Conservation (phyloP, 2,329 filamentous ascomycete species). For the Alternaria burnsii region DNA sequence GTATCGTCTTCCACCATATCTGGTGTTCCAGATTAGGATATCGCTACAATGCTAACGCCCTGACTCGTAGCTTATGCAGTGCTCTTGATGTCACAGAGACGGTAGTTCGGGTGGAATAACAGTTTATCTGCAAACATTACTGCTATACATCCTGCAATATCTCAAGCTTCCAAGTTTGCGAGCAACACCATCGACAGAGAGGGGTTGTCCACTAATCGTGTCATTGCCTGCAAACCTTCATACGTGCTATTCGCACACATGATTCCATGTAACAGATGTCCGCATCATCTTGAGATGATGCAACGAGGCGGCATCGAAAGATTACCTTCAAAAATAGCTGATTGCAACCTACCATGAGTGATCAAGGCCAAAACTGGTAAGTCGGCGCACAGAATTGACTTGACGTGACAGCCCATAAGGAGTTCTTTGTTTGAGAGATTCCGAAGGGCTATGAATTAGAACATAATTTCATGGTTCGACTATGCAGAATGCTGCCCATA, state of each 20-base stretch:
- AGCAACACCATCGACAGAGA: not conserved
- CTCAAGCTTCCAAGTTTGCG: not conserved
- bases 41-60: not conserved
- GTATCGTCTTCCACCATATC: not conserved
- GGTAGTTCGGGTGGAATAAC: not conserved
- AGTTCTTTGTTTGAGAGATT: not conserved
- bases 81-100: not conserved
- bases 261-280: not conserved
- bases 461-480: not conserved
- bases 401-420: not conserved
- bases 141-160: not conserved
- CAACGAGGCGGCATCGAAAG: not conserved
- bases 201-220: not conserved
- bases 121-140: not conserved
- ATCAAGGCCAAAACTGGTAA: not conserved
- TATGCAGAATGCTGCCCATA: not conserved
- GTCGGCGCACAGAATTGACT: not conserved
- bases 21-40: not conserved
- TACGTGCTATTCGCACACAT: not conserved
- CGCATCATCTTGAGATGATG: not conserved
- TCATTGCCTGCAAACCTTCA: not conserved
- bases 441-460: not conserved
- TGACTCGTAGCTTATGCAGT: not conserved
- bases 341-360: not conserved
- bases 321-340: not conserved